A percentile compares a stretch with the other conserved stretches of the same genome.
phyloP scores from a whole-genome alignment of 164 flowering plant species.

The Cinnamomum micranthum region DNA sequence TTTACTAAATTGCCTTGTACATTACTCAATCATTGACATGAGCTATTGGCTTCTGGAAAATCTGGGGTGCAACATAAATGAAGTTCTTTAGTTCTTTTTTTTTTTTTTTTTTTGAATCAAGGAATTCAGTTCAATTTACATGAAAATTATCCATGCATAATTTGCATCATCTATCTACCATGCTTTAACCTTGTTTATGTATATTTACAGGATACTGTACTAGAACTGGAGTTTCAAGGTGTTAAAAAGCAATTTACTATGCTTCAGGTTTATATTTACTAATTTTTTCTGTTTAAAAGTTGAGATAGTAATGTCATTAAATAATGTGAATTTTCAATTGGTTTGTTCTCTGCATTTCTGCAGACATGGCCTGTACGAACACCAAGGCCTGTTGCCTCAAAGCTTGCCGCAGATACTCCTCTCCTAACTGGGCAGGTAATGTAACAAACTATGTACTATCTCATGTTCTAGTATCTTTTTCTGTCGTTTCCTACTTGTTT shows the following conservation, averaged over 20 bases:
- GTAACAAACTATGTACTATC: not conserved
- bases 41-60: too few relatives aligned
- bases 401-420: slow-evolving; percentile 99
- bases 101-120: not conserved
- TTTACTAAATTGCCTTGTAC: too few relatives aligned
- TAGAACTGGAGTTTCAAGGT: slow-evolving; percentile 99
- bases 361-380: slow-evolving; percentile 99
- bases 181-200: slow-evolving; percentile 4
- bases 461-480: not conserved
- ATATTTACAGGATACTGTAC: slow-evolving; percentile 75
- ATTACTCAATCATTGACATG: too few relatives aligned
- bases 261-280: slow-evolving; percentile 74
- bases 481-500: not conserved
- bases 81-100: not conserved
- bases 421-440: slow-evolving; percentile 96
- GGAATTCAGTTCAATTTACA: too few relatives aligned
- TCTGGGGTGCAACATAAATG: not conserved
- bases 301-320: not conserved
- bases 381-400: slow-evolving; percentile 95
- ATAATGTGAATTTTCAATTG: not conserved
- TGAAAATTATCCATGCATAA: not conserved
- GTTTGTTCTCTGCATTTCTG: slow-evolving; percentile 10
- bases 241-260: slow-evolving; percentile 83
- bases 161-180: not conserved
- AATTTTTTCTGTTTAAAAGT: not conserved